A percentile compares a stretch with the other conserved stretches of the same genome.
Conservation (phyloP, 371 early-diverging fungal species). For the Fennellomyces sp. region DNA sequence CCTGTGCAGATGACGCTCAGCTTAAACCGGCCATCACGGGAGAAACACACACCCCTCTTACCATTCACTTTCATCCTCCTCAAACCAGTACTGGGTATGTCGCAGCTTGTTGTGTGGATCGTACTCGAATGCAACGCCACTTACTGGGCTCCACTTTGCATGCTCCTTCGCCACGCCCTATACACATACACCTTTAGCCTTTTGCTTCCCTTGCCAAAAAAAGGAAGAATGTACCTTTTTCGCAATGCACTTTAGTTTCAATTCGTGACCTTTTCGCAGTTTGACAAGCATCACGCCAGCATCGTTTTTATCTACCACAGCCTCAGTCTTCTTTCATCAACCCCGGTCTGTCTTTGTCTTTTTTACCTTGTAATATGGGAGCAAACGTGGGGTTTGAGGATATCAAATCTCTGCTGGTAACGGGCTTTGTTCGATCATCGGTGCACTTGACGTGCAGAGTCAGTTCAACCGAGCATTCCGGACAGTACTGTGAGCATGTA, state of each 20-base stretch:
- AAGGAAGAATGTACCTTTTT: conserved; percentile 66
- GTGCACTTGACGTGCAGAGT: conserved; percentile 84
- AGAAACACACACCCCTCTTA: conserved; percentile 16
- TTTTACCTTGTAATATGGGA: conserved; percentile 73
- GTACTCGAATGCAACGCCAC: conserved; percentile 95
- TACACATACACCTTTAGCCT: background rate
- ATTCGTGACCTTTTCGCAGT: conserved; percentile 91
- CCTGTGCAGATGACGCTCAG: conserved; percentile 25
- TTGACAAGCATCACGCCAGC: conserved; percentile 90
- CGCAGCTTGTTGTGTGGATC: conserved; percentile 95
- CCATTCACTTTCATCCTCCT: conserved; percentile 91
- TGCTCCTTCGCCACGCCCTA: conserved; percentile 97
- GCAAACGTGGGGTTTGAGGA: conserved; percentile 77
- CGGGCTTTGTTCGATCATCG: conserved; percentile 74
- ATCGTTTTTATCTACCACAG: conserved; percentile 54
- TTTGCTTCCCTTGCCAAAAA: background rate
- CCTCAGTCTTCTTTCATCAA: background rate
- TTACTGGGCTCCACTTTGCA: conserved; percentile 98
- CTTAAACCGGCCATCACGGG: too few species aligned
- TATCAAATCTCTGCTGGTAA: conserved; percentile 84
- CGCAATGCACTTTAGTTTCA: conserved; percentile 87
- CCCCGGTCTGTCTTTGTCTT: too few species aligned
- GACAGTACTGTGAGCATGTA: conserved; percentile 87
- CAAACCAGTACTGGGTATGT: conserved; percentile 96
- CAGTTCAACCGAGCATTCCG: conserved; percentile 89